Evolutionary conservation across 495 filamentous ascomycete species (phyloP).

Genomic region (Talaromyces stipitatus): DNA sequence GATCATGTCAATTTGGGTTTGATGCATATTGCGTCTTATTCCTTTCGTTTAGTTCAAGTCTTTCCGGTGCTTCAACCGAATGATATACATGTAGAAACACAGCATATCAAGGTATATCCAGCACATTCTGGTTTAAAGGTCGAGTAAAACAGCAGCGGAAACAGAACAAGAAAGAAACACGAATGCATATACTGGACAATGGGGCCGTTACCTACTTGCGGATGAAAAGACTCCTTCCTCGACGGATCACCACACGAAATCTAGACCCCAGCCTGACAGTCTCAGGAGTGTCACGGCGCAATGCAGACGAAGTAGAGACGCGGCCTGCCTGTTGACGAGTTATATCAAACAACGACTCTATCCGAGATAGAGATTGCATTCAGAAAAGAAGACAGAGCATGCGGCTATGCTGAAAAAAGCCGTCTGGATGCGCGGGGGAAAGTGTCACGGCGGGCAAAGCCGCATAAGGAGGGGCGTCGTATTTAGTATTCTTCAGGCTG

Average conservation of each 20-base stretch:
- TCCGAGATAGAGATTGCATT: background rate
- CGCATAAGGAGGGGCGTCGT: background rate
- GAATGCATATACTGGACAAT: background rate
- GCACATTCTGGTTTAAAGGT: background rate
- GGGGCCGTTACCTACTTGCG: conserved; percentile 26
- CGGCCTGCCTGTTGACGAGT: background rate
- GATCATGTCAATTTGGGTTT: background rate
- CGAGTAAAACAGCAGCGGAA: background rate
- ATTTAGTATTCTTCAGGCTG: background rate
- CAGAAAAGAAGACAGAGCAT: background rate
- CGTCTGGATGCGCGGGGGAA: background rate
- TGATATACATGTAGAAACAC: background rate
- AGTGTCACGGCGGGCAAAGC: background rate
- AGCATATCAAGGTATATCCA: background rate
- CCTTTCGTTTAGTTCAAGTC: background rate
- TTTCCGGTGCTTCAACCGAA: background rate
- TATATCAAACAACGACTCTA: background rate
- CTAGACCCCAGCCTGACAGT: conserved; percentile 5
- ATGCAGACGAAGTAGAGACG: background rate
- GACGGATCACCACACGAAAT: conserved; percentile 24
- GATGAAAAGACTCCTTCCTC: conserved; percentile 31
- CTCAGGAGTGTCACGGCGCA: background rate
- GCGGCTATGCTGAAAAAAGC: background rate
- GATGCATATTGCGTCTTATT: background rate
- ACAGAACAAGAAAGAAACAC: background rate